Evolutionary conservation across 2,329 filamentous ascomycete species (phyloP), one percentile per base, ranked within the genome.

Genomic region (Zymoseptoria passerinii): DNA sequence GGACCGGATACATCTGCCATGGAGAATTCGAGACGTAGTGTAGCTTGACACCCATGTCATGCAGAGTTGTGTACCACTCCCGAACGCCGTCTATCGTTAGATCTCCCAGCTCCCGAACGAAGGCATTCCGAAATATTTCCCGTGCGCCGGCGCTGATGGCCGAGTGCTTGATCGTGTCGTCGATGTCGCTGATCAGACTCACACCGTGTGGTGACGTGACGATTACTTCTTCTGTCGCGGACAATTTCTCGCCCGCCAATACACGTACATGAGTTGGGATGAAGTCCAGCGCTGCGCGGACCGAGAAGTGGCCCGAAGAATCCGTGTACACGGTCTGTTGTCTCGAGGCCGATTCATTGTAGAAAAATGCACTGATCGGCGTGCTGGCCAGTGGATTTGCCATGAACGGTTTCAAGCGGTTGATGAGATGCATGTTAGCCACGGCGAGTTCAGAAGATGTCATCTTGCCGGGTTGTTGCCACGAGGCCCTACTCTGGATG

Each of bases 1-100:
- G 77, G 2, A 97, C 84, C 0, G 94, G 94, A 67, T 90, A 99
- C 6, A 99, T 81, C 72, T 99, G 95, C 95, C 95, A 99, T 0
- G 94, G 94, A 54, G 92, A 95, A 74, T 99, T 99, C n/a, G 94
- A 99, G 64, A 96, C 95, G 72, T 99, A 99, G 71, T 99, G 95
- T 55, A 99, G 82, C 66, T 86, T 84, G 23, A 97, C 92, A 18
- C 92, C 91, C 76, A 92, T 84, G 19, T 85, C 79, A 48, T 88
- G 81, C 75, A 99, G 80, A 19, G 80, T 80, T 40, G 79, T 84
- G 70, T 97, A 99, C 92, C 94, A 97, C 62, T 95, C 90, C 58
- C 80, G 83, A 19, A 97, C 92, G 1, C 94, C 94, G 16, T 91
- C 87, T 20, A 99, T 85, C 0, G 85, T 90, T 51, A 97, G 79